Base-by-base conservation (phyloP, 441 rosid species). In the Corymbia calophylla region DNA sequence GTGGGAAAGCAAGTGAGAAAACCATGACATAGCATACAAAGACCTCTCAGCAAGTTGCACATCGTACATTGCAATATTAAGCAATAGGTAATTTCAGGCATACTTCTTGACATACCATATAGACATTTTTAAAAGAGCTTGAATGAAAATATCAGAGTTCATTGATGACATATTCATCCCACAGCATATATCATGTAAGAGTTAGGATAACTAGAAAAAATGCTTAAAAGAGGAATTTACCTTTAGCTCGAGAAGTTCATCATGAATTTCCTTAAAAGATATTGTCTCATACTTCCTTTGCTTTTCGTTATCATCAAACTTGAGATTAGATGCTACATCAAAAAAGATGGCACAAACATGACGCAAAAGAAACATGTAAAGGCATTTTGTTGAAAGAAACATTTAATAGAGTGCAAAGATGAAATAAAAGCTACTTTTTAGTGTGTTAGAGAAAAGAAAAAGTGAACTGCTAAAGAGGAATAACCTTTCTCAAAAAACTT, bases 401-500 rank as follows among this genome's bases (percentile, higher is more conserved):
- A 39, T 44, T 77, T 73, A 13, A 77, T 17, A 23, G 84, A 23
- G 84, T 77, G 51, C n/a, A 44, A 23, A 12, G n/a, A 47, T 23
- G 84, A 77, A 77, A 77, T 77, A 44, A 70, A 18, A 68, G 44
- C 32, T 31, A 35, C n/a, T 54, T 84, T 62, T 23, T 25, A 9
- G 19, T 23, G 19, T 86, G 25, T 55, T 5, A 35, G 27, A 86
- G 47, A 35, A 86, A 86, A 25, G 21, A 55, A 23, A 60, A 18
- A 60, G 16, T 23, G 2, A 18, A 55, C 31, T 47, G n/a, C 60
- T 86, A 56, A 77, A 77, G 84, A 70, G 90, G 86, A 88, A 91
- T 87, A 25, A 97, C 99, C 99, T 92, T 94, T 98, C 90, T 94
- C 98, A 90, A 92, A 97, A 91, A 98, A 97, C 95, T 94, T 97